Conservation (phyloP, 306 rosid genomes). For the Cyamopsis tetragonoloba region DNA sequence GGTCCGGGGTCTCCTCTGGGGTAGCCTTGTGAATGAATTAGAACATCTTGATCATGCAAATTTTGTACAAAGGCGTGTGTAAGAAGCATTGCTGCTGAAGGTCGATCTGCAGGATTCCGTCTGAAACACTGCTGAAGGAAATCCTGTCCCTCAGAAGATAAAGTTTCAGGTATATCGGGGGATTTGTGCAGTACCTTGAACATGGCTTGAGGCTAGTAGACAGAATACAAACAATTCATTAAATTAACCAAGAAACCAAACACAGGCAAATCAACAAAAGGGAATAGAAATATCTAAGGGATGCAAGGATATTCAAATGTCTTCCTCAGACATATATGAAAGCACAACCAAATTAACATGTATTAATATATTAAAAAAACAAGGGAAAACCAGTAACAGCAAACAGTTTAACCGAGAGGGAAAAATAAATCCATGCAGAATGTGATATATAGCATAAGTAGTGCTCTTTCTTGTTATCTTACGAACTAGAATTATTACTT, state of each 20-base stretch:
- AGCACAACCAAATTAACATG: background rate
- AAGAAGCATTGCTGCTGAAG: conserved; percentile 61
- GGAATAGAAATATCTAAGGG: background rate
- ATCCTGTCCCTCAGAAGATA: conserved; percentile 76
- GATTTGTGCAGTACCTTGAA: conserved; percentile 79
- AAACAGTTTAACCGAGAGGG: too few relatives aligned
- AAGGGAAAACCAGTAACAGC: background rate
- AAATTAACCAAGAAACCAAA: conserved; percentile 1
- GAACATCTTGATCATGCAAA: conserved; percentile 44
- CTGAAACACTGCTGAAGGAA: conserved; percentile 79
- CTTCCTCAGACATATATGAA: background rate
- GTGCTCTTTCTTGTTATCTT: background rate
- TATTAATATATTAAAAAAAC: background rate
- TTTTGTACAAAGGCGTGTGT: conserved; percentile 71
- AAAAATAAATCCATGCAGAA: background rate
- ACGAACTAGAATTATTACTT: background rate
- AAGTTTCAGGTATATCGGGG: conserved; percentile 69
- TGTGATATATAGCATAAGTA: background rate
- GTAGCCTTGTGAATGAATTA: conserved; percentile 26
- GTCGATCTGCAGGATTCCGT: conserved; percentile 86
- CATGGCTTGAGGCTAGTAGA: conserved; percentile 88
- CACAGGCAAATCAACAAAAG: background rate
- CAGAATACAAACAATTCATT: conserved; percentile 21
- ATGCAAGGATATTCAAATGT: conserved; percentile 26
- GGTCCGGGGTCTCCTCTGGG: conserved; percentile 39